Base-by-base conservation (phyloP, 2,329 filamentous ascomycete species). In the Colletotrichum sp. region DNA sequence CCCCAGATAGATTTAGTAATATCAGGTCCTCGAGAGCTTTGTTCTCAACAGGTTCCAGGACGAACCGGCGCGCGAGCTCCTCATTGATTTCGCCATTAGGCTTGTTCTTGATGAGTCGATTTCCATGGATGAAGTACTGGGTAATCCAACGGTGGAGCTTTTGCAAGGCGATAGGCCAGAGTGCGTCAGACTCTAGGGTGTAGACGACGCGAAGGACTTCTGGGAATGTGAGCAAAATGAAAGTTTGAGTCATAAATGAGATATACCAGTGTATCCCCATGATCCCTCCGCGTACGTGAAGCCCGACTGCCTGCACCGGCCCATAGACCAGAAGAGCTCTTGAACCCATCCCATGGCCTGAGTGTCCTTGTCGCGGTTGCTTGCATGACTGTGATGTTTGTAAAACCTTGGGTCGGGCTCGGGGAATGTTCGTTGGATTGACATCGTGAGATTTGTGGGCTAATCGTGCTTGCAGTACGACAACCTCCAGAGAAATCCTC, bases 1-100 rank as follows among this genome's bases (percentile, higher is more conserved):
- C 3, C 11, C 0, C 44, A 13, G 44, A 49, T 1, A 49, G 44
- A 49, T 49, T 49, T 0, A 0, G 2, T 49, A 49, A 4, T 0
- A 22, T n/a, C 44, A 49, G 22, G 44, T 22, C 11, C n/a, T 49
- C 0, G 6, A 49, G 44, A 49, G 44, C 0, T 49, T 49, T 6
- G 3, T 49, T 49, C 11, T 49, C 19, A 22, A 49, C 44, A 19
- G 1, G 0, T 22, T 49, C 19, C 3, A 49, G 19, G 0, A 49
- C 6, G 1, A 49, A 49, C 11, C 44, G 44, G 3, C 44, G 9
- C 9, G 19, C 44, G 0, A 49, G 44, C 3, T 49, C 44, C 19
- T 49, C 3, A 0, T 49, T 49, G 0, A 49, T 13, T 49, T 49
- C n/a, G 1, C 19, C 9, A 2, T 22, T 22, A 3, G 44, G 44